A percentile compares a stretch with the other conserved stretches of the same genome.
phyloP scores from a whole-genome alignment of 129 eudicot genomes.

The Arctium minus region DNA sequence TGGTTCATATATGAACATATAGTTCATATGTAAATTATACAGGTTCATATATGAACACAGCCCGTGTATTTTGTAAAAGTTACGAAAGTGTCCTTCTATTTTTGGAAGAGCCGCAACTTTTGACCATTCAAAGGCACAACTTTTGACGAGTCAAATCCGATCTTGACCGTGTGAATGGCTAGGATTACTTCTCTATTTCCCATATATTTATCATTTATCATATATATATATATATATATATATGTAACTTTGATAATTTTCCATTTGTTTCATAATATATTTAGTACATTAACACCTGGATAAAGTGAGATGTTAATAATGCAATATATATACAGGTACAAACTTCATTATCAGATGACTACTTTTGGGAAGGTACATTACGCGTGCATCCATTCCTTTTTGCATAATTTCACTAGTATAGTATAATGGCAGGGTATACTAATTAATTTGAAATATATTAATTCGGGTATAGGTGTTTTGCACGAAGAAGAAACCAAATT shows the following conservation, averaged over 20 bases:
- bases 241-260: background rate
- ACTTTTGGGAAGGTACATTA: slow-evolving; percentile 33
- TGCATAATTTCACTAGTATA: background rate
- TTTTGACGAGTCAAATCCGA: too few relatives aligned
- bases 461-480: slow-evolving; percentile 27
- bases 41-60: too few relatives aligned
- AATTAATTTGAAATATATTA: background rate
- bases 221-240: background rate
- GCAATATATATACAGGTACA: slow-evolving; percentile 11
- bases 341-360: slow-evolving; percentile 35
- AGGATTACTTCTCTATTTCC: too few relatives aligned
- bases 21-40: too few relatives aligned
- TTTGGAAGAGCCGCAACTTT: too few relatives aligned
- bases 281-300: background rate
- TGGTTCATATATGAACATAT: too few relatives aligned
- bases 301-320: slow-evolving; percentile 4
- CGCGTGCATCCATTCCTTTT: background rate
- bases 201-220: too few relatives aligned
- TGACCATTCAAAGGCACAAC: too few relatives aligned
- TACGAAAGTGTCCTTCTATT: too few relatives aligned
- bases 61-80: too few relatives aligned
- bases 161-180: too few relatives aligned
- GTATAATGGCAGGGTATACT: background rate
- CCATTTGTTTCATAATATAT: background rate
- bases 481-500: slow-evolving; percentile 32